Evolutionary conservation across 257 asterid species (phyloP), one percentile per base, ranked within the genome.

Genomic region (Fraxinus pennsylvanica): DNA sequence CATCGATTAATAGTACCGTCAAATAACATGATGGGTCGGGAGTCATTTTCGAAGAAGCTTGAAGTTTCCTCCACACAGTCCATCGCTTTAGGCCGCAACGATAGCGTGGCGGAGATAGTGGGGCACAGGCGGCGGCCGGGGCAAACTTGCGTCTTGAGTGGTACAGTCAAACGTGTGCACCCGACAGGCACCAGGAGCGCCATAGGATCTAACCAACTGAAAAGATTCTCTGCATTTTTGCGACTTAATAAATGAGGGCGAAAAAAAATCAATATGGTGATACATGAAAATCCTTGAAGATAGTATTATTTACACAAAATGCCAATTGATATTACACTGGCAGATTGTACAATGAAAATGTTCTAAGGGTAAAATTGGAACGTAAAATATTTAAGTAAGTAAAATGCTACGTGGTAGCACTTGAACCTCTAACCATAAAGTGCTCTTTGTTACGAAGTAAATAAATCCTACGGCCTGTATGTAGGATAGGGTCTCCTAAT

Each of bases 1-100:
- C 17, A 21, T 35, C 59, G 54, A 38, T 35, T 29, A 66, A 25
- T 13, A 27, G 67, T 89, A 92, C 97, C 98, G 81, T 94, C 98
- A 76, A 94, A 94, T 68, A 94, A 81, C 98, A 94, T 92, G 84
- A 94, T 94, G 12, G 98, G 98, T 57, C 98, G 93, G 54, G 92
- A 84, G 82, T 94, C 98, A 80, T 78, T 85, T 50, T 88, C 89
- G 87, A 92, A 94, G 87, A 87, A 94, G 83, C 77, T 85, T 19
- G 88, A 71, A 57, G 97, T 91, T 81, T 91, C 97, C 87, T 90
- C 85, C 71, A 76, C 89, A 91, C 92, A 92, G 81, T 90, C 94
- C 82, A 87, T 79, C 61, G 81, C 76, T 6, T 79, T 29, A 71
- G 86, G 84, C 71, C 89, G 87, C 65, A 85, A 75, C 50, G 95